These are phyloP conservation scores for Lentinula lateritia DNA, from an alignment of 768 basidiomycete genomes.

Conservation along the genomic window DNA sequence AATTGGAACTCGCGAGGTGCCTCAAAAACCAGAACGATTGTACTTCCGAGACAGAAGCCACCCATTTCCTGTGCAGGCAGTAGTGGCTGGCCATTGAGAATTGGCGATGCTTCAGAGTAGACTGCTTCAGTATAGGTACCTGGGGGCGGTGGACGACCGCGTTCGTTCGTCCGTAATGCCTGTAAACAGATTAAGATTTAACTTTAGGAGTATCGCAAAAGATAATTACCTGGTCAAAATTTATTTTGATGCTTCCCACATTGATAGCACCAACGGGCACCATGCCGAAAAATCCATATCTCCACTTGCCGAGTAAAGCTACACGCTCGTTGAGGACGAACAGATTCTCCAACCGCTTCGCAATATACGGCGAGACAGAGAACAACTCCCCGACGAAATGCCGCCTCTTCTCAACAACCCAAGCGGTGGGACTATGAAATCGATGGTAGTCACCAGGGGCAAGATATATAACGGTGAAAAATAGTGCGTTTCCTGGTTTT, in stretches of 20 bases:
- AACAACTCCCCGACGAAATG: conserved; percentile 98
- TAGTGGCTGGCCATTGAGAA: conserved; percentile 87
- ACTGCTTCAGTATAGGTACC: conserved; percentile 92
- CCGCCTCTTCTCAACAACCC: conserved; percentile 94
- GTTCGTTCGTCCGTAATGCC: conserved; percentile 87
- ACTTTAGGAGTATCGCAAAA: neutral
- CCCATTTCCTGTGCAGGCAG: conserved; percentile 93
- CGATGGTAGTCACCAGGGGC: conserved; percentile 98
- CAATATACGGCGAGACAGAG: conserved; percentile 95
- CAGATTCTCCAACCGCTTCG: conserved; percentile 82
- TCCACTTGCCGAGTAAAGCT: conserved; percentile 91
- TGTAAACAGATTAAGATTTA: conserved; percentile 19
- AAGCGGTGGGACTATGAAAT: conserved; percentile 92
- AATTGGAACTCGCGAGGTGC: conserved; percentile 85
- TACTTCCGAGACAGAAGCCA: conserved; percentile 92
- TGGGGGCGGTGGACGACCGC: conserved; percentile 62
- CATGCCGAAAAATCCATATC: conserved; percentile 94
- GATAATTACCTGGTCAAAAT: conserved; percentile 75
- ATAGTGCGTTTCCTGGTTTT: conserved; percentile 77
- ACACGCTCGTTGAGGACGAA: conserved; percentile 99
- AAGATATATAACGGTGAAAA: conserved; percentile 93
- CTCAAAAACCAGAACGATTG: conserved; percentile 95
- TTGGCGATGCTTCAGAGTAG: conserved; percentile 76
- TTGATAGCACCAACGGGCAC: conserved; percentile 98
- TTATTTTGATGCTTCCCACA: conserved; percentile 92